Evolutionary conservation across 1,139 yeast species (phyloP).

Genomic region (Pneumocystis carinii): DNA sequence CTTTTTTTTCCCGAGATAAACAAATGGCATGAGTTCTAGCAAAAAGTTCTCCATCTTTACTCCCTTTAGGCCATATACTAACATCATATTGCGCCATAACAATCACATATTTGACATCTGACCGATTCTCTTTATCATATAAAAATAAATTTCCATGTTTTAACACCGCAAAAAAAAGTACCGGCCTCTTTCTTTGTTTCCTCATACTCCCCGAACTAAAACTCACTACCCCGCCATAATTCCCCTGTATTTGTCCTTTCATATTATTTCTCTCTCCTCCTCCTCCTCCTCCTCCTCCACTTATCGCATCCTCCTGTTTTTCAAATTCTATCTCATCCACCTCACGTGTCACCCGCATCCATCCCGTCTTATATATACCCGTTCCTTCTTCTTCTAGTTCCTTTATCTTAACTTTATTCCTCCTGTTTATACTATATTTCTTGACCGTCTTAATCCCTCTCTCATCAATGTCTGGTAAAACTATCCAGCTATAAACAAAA

Average conservation of each 20-base stretch:
- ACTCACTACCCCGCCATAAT: neutral
- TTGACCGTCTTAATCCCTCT: too few relatives aligned
- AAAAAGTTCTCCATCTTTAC: slow-evolving; percentile 59
- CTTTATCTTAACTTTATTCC: too few relatives aligned
- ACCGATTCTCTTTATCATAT: slow-evolving; percentile 50
- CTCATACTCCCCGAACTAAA: too few relatives aligned
- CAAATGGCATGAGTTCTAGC: slow-evolving; percentile 68
- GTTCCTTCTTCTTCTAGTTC: neutral
- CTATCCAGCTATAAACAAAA: too few relatives aligned
- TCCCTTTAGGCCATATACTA: slow-evolving; percentile 68
- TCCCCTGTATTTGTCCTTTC: neutral
- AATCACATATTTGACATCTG: slow-evolving; percentile 61
- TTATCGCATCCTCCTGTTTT: neutral
- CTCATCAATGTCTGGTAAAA: too few relatives aligned
- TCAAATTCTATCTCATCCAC: neutral
- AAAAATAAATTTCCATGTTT: slow-evolving; percentile 76
- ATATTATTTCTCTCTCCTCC: neutral
- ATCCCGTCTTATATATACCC: neutral
- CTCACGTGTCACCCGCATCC: neutral
- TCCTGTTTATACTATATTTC: too few relatives aligned
- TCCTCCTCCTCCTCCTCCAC: neutral
- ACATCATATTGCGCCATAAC: slow-evolving; percentile 56
- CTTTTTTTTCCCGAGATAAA: slow-evolving; percentile 20
- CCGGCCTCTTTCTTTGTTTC: neutral
- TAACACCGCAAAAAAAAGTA: slow-evolving; percentile 14